Percentiles rank a stretch among this genome's conserved stretches.
Evolutionary conservation across 1,284 basidiomycete species (phyloP).

Genomic region (Leucoagaricus sp.): DNA sequence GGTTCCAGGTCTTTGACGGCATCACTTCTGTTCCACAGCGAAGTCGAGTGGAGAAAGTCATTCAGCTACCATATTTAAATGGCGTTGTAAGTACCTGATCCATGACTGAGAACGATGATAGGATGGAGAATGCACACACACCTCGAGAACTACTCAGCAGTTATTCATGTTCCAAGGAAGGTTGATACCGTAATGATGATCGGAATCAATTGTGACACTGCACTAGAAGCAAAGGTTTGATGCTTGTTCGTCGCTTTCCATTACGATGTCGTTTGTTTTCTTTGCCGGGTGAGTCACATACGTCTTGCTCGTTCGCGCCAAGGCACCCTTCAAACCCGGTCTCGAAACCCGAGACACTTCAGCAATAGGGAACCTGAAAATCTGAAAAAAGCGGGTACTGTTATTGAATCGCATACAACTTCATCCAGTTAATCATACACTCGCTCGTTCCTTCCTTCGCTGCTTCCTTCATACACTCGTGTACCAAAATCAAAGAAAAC

Average conservation of each 20-base stretch:
- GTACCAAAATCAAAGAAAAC: neutral
- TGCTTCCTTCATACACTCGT: neutral
- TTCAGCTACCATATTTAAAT: too few species aligned
- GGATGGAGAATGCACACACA: too few species aligned
- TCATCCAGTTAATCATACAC: slow-evolving; percentile 6
- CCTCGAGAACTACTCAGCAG: too few species aligned
- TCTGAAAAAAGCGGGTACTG: neutral
- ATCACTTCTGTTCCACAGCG: neutral
- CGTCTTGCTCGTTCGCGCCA: too few species aligned
- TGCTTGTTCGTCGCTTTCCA: neutral
- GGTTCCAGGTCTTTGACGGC: neutral
- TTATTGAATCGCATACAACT: neutral
- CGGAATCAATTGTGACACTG: neutral
- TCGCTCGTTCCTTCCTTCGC: neutral
- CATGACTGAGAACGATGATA: too few species aligned
- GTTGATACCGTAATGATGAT: too few species aligned
- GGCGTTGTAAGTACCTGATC: too few species aligned
- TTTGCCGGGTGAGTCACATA: too few species aligned
- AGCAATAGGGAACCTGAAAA: neutral
- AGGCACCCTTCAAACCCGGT: too few species aligned
- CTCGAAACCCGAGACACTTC: neutral
- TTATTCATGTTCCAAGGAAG: too few species aligned
- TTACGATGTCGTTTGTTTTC: too few species aligned
- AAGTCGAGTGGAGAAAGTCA: too few species aligned
- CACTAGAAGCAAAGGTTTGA: neutral